phyloP scores from a whole-genome alignment of 352 stramenopile species.

The Phytophthora nicotianae region DNA sequence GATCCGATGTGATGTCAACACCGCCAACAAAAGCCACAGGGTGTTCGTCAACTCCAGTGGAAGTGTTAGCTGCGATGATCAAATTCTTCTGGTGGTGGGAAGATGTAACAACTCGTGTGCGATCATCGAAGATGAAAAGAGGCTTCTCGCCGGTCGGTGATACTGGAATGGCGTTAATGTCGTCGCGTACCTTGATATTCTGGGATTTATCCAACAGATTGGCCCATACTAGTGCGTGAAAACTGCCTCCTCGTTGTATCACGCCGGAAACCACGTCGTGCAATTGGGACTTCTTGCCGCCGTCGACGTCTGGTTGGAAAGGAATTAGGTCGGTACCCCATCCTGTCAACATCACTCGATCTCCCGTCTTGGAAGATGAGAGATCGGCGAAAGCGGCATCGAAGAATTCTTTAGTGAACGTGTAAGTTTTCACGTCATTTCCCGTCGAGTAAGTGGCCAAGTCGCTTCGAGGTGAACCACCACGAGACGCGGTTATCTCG shows the following conservation, averaged over 20 bases:
- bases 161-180: conserved; percentile 40
- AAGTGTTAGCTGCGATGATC: conserved; percentile 23
- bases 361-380: conserved; percentile 19
- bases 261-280: conserved; percentile 37
- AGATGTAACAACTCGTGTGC: conserved; percentile 29
- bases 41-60: conserved; percentile 9
- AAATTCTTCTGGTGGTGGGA: conserved; percentile 66
- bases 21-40: conserved; percentile 57
- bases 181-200: conserved; percentile 46
- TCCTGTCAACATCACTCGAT: conserved; percentile 47
- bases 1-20: conserved; percentile 53
- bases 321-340: conserved; percentile 60
- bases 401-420: conserved; percentile 52
- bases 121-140: conserved; percentile 59
- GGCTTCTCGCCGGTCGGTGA: conserved; percentile 19
- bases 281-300: conserved; percentile 37
- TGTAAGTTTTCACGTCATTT: conserved; percentile 53
- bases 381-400: conserved; percentile 47
- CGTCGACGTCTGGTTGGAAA: conserved; percentile 36
- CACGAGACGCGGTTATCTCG: conserved; percentile 55
- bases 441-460: conserved; percentile 36
- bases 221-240: conserved; percentile 7
- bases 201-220: conserved; percentile 32
- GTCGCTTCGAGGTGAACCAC: conserved; percentile 42
- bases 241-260: conserved; percentile 32